phyloP scores from a whole-genome alignment of 352 stramenopile species.

The Globisporangium spiculum region DNA sequence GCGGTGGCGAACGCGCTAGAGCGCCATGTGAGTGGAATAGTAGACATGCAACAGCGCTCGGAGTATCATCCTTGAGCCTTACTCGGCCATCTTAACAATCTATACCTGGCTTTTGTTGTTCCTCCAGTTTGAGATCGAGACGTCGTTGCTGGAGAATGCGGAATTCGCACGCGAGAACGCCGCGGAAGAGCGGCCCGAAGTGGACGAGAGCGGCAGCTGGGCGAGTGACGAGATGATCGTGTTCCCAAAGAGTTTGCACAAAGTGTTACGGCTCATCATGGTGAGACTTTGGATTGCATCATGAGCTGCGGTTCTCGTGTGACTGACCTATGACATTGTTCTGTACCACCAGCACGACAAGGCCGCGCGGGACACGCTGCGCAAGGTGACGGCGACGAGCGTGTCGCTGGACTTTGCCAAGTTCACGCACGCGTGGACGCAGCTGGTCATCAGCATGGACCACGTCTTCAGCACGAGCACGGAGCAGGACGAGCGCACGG shows the following conservation, averaged over 20 bases:
- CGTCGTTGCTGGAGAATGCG: constrained; percentile 2
- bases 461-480: constrained; percentile 37
- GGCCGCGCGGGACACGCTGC: constrained; percentile 33
- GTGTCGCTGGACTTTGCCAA: constrained; percentile 33
- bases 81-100: background rate
- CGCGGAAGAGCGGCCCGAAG: constrained; percentile 14
- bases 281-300: constrained; percentile 14
- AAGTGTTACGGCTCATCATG: constrained; percentile 24
- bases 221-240: constrained; percentile 17
- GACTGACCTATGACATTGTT: background rate
- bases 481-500: constrained; percentile 51
- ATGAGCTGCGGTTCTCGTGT: background rate
- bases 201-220: constrained; percentile 14
- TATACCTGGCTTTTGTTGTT: background rate
- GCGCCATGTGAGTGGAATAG: constrained; percentile 24
- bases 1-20: constrained; percentile 10
- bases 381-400: constrained; percentile 33
- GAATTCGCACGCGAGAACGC: background rate
- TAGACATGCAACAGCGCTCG: background rate
- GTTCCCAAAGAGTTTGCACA: constrained; percentile 35
- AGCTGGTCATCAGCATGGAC: constrained; percentile 42
- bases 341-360: constrained; percentile 36
- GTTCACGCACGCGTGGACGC: constrained; percentile 36
- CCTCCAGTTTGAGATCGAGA: constrained; percentile 17
- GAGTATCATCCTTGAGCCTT: background rate